Percentiles rank a stretch among this genome's conserved stretches.
Conservation (phyloP, 148 eudicot species). For the Limonium bicolor region DNA sequence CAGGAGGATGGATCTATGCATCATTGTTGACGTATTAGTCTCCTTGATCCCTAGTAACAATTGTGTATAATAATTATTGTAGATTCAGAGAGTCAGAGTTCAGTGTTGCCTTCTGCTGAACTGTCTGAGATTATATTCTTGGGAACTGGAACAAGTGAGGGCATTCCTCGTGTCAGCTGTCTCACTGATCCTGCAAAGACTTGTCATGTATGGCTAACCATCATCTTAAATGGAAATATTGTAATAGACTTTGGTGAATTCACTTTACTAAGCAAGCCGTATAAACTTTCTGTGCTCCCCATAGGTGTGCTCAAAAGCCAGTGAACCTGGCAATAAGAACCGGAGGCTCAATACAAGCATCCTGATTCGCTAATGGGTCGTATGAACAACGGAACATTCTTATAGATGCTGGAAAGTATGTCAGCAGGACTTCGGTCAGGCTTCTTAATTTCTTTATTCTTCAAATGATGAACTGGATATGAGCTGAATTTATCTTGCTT, state of each 20-base stretch:
- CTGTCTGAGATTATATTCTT: slow-evolving; percentile 78
- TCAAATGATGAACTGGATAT: background rate
- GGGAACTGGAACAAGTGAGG: slow-evolving; percentile 99
- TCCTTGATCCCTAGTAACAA: no score
- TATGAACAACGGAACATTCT: slow-evolving; percentile 59
- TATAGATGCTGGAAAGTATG: slow-evolving; percentile 97
- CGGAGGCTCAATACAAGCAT: slow-evolving; percentile 90
- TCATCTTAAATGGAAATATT: background rate
- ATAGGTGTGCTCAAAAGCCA: slow-evolving; percentile 82
- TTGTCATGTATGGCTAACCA: slow-evolving; percentile 39
- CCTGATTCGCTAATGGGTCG: slow-evolving; percentile 39
- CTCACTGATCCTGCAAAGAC: slow-evolving; percentile 61
- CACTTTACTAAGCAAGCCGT: no score
- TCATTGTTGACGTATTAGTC: no score
- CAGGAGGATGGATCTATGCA: background rate
- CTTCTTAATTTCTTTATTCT: background rate
- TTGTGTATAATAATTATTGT: no score
- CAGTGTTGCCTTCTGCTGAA: slow-evolving; percentile 12
- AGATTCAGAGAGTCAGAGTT: slow-evolving; percentile 27
- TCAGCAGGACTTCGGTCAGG: slow-evolving; percentile 1
- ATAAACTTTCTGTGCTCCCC: slow-evolving; percentile 8
- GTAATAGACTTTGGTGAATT: background rate
- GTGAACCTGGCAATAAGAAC: slow-evolving; percentile 62
- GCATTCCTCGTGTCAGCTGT: slow-evolving; percentile 98
- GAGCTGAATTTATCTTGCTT: background rate